Evolutionary conservation across 192 early-diverging fungal genomes (phyloP).

Genomic region (Coemansia furcata): DNA sequence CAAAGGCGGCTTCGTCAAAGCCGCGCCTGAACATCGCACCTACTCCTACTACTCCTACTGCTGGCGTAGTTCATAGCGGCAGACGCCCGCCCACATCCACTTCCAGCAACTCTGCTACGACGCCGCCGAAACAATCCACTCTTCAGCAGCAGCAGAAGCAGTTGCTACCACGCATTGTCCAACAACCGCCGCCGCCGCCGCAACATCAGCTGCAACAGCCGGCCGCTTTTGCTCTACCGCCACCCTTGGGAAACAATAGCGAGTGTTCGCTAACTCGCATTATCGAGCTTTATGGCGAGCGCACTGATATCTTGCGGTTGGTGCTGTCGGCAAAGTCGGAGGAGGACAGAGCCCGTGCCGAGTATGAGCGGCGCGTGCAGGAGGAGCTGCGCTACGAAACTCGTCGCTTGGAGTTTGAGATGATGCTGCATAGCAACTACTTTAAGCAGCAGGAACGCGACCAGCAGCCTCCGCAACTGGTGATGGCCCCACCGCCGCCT

Average conservation of each 20-base stretch:
- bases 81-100: neutral
- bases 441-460: constrained; percentile 49
- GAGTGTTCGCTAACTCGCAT: constrained; percentile 31
- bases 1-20: neutral
- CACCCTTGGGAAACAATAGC: constrained; percentile 16
- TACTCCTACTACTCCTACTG: neutral
- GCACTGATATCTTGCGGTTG: constrained; percentile 37
- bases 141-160: neutral
- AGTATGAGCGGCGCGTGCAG: constrained; percentile 45
- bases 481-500: constrained; percentile 15
- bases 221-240: constrained; percentile 15
- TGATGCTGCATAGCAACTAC: constrained; percentile 45
- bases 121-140: neutral
- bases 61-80: neutral
- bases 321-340: constrained; percentile 49
- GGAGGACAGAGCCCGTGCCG: constrained; percentile 43
- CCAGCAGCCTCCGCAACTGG: constrained; percentile 28
- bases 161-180: neutral
- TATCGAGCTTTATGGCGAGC: constrained; percentile 46
- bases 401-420: constrained; percentile 50
- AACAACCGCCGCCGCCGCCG: neutral
- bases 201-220: constrained; percentile 1
- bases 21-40: neutral
- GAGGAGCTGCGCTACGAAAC: constrained; percentile 51
- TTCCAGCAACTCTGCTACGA: neutral